A percentile compares a stretch with the other conserved stretches of the same genome.
Conservation (phyloP, 352 stramenopile species). For the Pythium coloratum region DNA sequence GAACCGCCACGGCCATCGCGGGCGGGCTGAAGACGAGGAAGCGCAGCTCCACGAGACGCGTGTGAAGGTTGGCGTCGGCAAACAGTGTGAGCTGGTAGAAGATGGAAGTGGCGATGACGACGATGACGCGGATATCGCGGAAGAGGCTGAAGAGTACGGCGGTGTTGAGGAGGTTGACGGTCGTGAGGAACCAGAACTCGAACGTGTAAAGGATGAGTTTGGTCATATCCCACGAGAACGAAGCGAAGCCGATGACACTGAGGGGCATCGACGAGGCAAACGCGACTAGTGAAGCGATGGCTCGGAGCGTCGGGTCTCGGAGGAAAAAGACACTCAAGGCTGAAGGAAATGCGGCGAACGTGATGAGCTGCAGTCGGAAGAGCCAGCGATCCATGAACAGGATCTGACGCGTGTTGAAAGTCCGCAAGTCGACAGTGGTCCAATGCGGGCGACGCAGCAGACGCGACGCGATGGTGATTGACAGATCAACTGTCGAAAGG, state of each 20-base stretch:
- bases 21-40: conserved; percentile 21
- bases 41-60: conserved; percentile 19
- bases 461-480: neutral
- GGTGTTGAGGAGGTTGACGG: conserved; percentile 21
- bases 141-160: conserved; percentile 16
- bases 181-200: conserved; percentile 25
- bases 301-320: neutral
- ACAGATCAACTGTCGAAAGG: conserved; percentile 13
- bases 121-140: conserved; percentile 11
- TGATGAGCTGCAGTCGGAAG: conserved; percentile 7
- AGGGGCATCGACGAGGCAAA: conserved; percentile 10
- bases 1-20: conserved; percentile 3
- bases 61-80: conserved; percentile 18
- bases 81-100: conserved; percentile 23
- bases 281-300: neutral
- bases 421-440: neutral
- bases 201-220: conserved; percentile 16
- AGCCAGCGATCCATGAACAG: conserved; percentile 8
- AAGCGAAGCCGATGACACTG: conserved; percentile 4
- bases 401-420: conserved; percentile 12
- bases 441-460: neutral
- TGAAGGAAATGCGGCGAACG: neutral
- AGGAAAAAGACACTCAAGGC: conserved; percentile 10
- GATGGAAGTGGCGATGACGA: conserved; percentile 3
- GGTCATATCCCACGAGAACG: conserved; percentile 13